Conservation (phyloP, 129 eudicot species). For the Helianthus annuus region HanXRQr2.0-SUNRISE NC_035441.2:163402107-163402606, state of each 20-base stretch:
- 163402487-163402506: too few species aligned
- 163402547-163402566: too few species aligned
- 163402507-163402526: too few species aligned
- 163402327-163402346: neutral
- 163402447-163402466: too few species aligned
- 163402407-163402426: too few species aligned
- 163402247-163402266: slow-evolving; percentile 3
- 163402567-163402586: too few species aligned
- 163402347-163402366: neutral
- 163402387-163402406: neutral
- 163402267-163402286: slow-evolving; percentile 11
- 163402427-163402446: too few species aligned
- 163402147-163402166: slow-evolving; percentile 23
- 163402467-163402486: too few species aligned
- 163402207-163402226: slow-evolving; percentile 30
- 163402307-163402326: slow-evolving; percentile 4
- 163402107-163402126: slow-evolving; percentile 14
- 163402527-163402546: too few species aligned
- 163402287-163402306: slow-evolving; percentile 13
- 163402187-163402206: neutral
- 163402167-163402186: slow-evolving; percentile 34
- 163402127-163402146: slow-evolving; percentile 39
- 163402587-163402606: too few species aligned
- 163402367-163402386: neutral
- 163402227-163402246: slow-evolving; percentile 14